Evolutionary conservation across 2,329 filamentous ascomycete genomes (phyloP), one percentile per base, ranked within the genome.

Genomic region (Aspergillus hortae): DNA sequence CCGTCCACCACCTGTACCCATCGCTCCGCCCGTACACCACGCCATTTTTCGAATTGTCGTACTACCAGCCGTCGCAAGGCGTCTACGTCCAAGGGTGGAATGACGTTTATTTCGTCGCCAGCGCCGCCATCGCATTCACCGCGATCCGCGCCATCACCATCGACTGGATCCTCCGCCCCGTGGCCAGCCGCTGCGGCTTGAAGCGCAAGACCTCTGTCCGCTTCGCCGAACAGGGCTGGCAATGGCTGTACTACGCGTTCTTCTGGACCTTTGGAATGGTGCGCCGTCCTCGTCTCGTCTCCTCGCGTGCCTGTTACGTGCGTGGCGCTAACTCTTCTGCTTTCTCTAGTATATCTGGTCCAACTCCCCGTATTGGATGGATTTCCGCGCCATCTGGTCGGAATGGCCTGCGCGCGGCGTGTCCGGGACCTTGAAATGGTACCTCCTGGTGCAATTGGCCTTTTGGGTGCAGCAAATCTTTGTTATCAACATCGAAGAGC

Each of bases 391-490:
- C 52, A 80, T 97, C 41, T 99, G 92, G 92, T 83, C 84, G 30
- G 80, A 86, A 66, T 97, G 90, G 86, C 94, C 94, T 0, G 80
- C 83, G 60, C 84, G 91, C 46, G 86, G 94, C 65, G 78, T 95
- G 53, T 77, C 78, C 14, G 85, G 86, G 7, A 71, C 89, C 11
- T 84, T 89, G 74, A 97, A 97, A 76, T 85, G 83, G 71, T 99
- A 99, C 73, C 89, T 95, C 64, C 80, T 99, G 30, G 86, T 87
- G 12, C 92, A 97, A 70, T 88, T 92, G 73, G 86, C 88, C 21
- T 97, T 96, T 72, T 96, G 90, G 88, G 73, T 96, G 44, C 92
- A 97, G 74, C 92, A 96, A 74, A 88, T 97, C 58, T 78, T 96
- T 30, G 90, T 96, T 52, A 90, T 97, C 69, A 88, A 96, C 73